These are phyloP conservation scores for Blumeria hordei DNA, from an alignment of 2,329 filamentous ascomycete genomes.

Conservation along the genomic window DNA sequence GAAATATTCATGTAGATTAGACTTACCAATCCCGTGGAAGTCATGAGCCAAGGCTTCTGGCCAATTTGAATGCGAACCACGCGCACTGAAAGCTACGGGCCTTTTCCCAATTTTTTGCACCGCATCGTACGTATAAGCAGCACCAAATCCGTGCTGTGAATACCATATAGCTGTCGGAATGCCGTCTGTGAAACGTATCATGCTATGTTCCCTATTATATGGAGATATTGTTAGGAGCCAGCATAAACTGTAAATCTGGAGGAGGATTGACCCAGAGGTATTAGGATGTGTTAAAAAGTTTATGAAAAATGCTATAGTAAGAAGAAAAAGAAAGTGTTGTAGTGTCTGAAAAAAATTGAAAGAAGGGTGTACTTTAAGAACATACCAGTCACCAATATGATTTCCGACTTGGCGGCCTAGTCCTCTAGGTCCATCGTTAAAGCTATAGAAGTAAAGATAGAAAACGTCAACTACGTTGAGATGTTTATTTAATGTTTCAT, in stretches of 20 bases:
- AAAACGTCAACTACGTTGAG: constrained; percentile 18
- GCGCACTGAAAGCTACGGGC: constrained; percentile 42
- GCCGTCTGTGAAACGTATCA: constrained; percentile 69
- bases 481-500: constrained; percentile 10
- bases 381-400: constrained; percentile 34
- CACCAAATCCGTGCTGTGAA: constrained; percentile 71
- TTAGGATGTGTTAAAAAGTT: background rate
- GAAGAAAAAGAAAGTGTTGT: background rate
- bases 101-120: constrained; percentile 56
- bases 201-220: constrained; percentile 45
- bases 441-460: constrained; percentile 13
- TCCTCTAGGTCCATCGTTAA: constrained; percentile 9
- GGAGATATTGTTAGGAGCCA: background rate
- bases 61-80: constrained; percentile 48
- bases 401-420: constrained; percentile 7
- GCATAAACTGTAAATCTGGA: background rate
- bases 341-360: background rate
- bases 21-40: constrained; percentile 35
- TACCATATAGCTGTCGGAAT: constrained; percentile 65
- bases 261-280: background rate
- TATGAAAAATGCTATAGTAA: background rate
- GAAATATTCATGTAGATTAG: background rate
- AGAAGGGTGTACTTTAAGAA: background rate
- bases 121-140: constrained; percentile 64
- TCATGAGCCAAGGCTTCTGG: constrained; percentile 36